phyloP scores from a whole-genome alignment of 805 yeast species.

The Cephaloascus albidus region DNA sequence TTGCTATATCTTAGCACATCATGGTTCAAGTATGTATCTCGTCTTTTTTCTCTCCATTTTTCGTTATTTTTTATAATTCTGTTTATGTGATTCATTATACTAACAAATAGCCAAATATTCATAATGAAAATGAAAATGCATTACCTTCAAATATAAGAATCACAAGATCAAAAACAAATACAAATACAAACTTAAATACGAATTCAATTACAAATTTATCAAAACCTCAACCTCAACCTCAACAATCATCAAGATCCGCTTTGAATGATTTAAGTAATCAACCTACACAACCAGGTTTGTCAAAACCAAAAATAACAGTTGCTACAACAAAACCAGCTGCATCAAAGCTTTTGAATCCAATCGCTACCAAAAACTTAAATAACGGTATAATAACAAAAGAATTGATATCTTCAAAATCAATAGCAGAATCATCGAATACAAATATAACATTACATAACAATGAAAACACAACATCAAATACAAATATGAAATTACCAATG shows the following conservation, averaged over 20 bases:
- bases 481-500: slow-evolving; percentile 23
- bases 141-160: not conserved
- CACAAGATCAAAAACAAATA: not conserved
- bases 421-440: not conserved
- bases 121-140: not conserved
- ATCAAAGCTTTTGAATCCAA: not conserved
- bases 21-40: not conserved
- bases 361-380: not conserved
- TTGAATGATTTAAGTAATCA: not conserved
- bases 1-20: not conserved
- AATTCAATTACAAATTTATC: not conserved
- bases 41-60: not conserved
- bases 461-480: not conserved
- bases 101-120: not conserved
- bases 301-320: not conserved
- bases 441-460: not conserved
- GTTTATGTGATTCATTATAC: not conserved
- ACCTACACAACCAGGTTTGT: slow-evolving; percentile 3
- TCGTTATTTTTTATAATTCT: not conserved
- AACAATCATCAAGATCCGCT: not conserved
- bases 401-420: too few relatives aligned
- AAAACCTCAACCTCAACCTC: not conserved
- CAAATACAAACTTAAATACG: not conserved
- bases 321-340: not conserved
- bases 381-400: not conserved